These are phyloP conservation scores for Cryptosporidium parvum DNA, from an alignment of 169 alveolate species.

Conservation along the genomic window DNA sequence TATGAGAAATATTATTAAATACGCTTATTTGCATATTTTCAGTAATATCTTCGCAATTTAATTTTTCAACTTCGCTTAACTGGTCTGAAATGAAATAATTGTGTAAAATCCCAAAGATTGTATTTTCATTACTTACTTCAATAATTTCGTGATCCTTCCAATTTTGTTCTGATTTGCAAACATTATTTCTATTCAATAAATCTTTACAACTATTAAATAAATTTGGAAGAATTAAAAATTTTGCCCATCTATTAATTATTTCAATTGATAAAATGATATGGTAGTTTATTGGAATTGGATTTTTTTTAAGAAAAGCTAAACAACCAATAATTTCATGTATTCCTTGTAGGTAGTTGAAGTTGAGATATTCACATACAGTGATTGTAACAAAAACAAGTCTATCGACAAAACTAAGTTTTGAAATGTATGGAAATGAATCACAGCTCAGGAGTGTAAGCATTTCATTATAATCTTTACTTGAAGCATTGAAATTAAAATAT, in stretches of 20 bases:
- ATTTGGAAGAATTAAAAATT: constrained; percentile 34
- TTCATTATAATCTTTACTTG: not conserved
- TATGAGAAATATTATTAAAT: not conserved
- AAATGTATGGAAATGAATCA: constrained; percentile 10
- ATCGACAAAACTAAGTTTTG: constrained; percentile 1
- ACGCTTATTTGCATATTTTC: not conserved
- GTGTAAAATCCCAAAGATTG: constrained; percentile 7
- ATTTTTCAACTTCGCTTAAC: not conserved
- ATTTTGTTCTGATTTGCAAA: not conserved
- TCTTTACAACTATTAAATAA: not conserved
- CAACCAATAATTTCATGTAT: constrained; percentile 72
- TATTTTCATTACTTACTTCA: not conserved
- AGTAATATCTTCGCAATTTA: not conserved
- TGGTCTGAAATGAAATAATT: constrained; percentile 18
- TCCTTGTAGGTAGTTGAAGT: constrained; percentile 48
- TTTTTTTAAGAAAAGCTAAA: constrained; percentile 18
- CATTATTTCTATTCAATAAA: not conserved
- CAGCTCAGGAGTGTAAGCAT: not conserved
- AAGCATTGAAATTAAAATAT: not conserved
- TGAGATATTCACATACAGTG: constrained; percentile 53
- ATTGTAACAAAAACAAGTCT: constrained; percentile 47
- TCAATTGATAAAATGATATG: constrained; percentile 27
- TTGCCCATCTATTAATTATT: constrained; percentile 50
- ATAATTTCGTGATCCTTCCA: not conserved
- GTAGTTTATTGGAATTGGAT: constrained; percentile 14